Evolutionary conservation across 139 green algal species (phyloP).

Genomic region (Chlorella vulgaris): DNA sequence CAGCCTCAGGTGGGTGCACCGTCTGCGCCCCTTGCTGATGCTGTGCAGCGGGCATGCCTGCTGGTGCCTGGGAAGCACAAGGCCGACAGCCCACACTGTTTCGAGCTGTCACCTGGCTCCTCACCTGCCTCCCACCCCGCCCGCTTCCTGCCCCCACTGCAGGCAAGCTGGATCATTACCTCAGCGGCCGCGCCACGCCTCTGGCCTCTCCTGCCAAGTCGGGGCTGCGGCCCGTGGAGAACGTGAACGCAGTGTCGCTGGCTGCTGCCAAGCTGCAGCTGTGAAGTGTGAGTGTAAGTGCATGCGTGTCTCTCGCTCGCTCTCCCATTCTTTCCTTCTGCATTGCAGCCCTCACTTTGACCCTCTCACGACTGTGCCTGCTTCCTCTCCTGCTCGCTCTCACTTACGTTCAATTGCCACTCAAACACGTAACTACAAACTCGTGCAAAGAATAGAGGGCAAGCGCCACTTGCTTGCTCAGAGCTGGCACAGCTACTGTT

Average conservation of each 20-base stretch:
- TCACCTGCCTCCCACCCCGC: background rate
- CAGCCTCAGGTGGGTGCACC: constrained; percentile 50
- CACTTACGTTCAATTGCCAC: background rate
- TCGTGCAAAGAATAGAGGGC: background rate
- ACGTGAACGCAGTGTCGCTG: background rate
- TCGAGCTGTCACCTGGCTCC: background rate
- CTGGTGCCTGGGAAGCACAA: background rate
- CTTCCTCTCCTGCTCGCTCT: background rate
- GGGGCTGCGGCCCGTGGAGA: constrained; percentile 2
- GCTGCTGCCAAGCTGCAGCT: constrained; percentile 6
- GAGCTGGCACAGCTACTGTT: too few species aligned
- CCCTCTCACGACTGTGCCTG: background rate
- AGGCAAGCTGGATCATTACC: constrained; percentile 48
- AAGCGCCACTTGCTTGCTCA: too few species aligned
- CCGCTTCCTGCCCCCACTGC: background rate
- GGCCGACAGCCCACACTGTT: background rate
- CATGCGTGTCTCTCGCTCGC: background rate
- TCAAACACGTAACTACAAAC: background rate
- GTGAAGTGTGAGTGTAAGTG: background rate
- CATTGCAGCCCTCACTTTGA: background rate
- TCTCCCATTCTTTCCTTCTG: background rate
- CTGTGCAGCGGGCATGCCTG: background rate
- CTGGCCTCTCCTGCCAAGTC: constrained; percentile 31
- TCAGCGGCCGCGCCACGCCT: constrained; percentile 39
- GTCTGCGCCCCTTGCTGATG: too few species aligned